These are phyloP conservation scores for Fraxinus latifolia DNA, from an alignment of 305 asterid species.

Conservation along the genomic window DNA sequence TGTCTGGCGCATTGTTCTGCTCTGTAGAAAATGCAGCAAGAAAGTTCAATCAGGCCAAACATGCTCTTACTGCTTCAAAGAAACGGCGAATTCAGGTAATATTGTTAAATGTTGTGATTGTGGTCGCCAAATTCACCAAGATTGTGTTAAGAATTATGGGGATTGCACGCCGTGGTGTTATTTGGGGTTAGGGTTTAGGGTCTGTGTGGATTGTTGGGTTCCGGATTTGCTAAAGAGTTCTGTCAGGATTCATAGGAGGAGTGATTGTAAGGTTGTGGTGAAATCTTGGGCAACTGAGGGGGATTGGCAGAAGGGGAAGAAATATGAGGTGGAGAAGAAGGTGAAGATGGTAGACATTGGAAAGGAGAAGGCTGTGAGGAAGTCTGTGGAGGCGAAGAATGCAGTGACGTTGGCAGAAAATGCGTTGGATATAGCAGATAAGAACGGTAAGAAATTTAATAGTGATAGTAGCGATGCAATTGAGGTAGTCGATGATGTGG, in stretches of 20 bases:
- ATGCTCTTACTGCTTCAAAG: slow-evolving; percentile 70
- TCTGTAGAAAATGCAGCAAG: slow-evolving; percentile 62
- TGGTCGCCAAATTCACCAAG: slow-evolving; percentile 47
- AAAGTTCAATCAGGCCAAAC: slow-evolving; percentile 38
- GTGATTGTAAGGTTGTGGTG: slow-evolving; percentile 28
- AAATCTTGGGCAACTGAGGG: slow-evolving; percentile 21
- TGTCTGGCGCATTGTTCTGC: slow-evolving; percentile 81
- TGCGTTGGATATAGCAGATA: slow-evolving; percentile 25
- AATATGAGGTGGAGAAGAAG: slow-evolving; percentile 32
- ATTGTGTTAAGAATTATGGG: slow-evolving; percentile 50
- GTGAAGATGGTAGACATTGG: slow-evolving; percentile 34
- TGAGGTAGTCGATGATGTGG: slow-evolving; percentile 45
- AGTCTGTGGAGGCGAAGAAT: slow-evolving; percentile 32
- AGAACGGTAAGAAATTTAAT: slow-evolving; percentile 26
- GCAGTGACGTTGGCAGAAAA: slow-evolving; percentile 28
- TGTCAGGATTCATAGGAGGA: slow-evolving; percentile 32
- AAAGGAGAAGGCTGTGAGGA: slow-evolving; percentile 37
- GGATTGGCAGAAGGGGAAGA: slow-evolving; percentile 30
- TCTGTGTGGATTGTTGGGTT: slow-evolving; percentile 93
- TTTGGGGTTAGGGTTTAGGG: slow-evolving; percentile 42
- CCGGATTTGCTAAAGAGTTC: slow-evolving; percentile 63
- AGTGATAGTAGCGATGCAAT: slow-evolving; percentile 23
- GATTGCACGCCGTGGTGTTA: slow-evolving; percentile 67
- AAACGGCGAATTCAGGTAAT: slow-evolving; percentile 38
- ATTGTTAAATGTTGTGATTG: slow-evolving; percentile 54